These are phyloP conservation scores for Aspergillus olivimuriae DNA, from an alignment of 495 filamentous ascomycete genomes.

Conservation along the genomic window DNA sequence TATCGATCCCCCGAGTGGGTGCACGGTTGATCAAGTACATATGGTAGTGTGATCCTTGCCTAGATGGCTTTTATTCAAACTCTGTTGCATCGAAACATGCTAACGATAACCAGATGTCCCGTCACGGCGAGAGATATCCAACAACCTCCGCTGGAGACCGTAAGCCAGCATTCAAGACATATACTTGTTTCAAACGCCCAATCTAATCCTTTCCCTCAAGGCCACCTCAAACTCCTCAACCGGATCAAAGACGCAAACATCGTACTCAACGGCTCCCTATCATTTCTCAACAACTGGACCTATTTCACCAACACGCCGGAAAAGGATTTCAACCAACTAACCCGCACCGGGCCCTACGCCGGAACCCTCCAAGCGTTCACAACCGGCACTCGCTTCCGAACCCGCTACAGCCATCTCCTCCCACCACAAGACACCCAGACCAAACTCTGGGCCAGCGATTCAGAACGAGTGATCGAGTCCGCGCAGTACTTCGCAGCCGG, in stretches of 20 bases:
- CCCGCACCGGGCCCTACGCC: constrained; percentile 52
- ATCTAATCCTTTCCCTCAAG: constrained; percentile 19
- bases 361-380: constrained; percentile 50
- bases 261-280: constrained; percentile 41
- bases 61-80: too few species aligned
- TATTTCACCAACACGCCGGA: constrained; percentile 41
- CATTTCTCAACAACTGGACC: constrained; percentile 51
- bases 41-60: constrained; percentile 47
- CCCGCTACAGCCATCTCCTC: constrained; percentile 46
- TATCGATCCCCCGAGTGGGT: constrained; percentile 41
- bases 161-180: constrained; percentile 20
- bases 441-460: constrained; percentile 50
- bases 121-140: constrained; percentile 55
- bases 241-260: constrained; percentile 36
- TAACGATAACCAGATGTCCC: constrained; percentile 42
- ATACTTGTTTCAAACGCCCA: background rate
- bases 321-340: constrained; percentile 46
- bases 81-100: too few species aligned
- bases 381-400: constrained; percentile 49
- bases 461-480: constrained; percentile 50
- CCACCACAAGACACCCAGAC: constrained; percentile 15
- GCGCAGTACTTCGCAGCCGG: constrained; percentile 51
- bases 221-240: constrained; percentile 42
- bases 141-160: constrained; percentile 44
- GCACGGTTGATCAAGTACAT: constrained; percentile 50